A percentile compares a stretch with the other conserved stretches of the same genome.
phyloP scores from a whole-genome alignment of 768 basidiomycete genomes.

The Tulasnella sp. region DNA sequence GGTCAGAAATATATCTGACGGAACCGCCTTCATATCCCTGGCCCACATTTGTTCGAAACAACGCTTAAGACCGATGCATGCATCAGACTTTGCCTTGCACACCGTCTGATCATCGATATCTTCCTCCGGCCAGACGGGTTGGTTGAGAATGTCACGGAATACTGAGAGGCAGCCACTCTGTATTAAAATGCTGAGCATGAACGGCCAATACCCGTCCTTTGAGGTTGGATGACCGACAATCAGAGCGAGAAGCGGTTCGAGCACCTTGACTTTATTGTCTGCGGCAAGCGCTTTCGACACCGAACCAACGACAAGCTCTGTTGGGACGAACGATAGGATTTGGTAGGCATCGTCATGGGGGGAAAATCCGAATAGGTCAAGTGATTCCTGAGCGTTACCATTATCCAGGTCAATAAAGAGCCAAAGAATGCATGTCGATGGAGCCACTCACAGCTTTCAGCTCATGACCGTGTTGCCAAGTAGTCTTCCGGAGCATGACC shows the following conservation, averaged over 20 bases:
- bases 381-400: neutral
- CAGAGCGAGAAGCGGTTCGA: constrained; percentile 21
- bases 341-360: constrained; percentile 19
- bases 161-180: neutral
- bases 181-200: neutral
- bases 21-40: constrained; percentile 2
- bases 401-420: neutral
- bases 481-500: neutral
- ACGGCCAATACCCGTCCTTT: constrained; percentile 2
- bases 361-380: neutral
- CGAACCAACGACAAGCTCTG: neutral
- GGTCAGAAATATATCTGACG: neutral
- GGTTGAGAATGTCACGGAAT: neutral
- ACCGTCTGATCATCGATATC: neutral
- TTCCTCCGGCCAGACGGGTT: too few species aligned
- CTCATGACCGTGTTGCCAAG: neutral
- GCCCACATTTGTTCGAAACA: constrained; percentile 23
- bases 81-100: neutral
- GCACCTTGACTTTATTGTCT: neutral
- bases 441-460: neutral
- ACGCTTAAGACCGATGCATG: neutral
- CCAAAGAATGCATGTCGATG: neutral
- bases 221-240: constrained; percentile 11
- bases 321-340: neutral
- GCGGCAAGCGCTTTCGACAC: neutral